Base-by-base conservation (phyloP, 2,329 filamentous ascomycete genomes). In the Amesomyces nigricolor region DNA sequence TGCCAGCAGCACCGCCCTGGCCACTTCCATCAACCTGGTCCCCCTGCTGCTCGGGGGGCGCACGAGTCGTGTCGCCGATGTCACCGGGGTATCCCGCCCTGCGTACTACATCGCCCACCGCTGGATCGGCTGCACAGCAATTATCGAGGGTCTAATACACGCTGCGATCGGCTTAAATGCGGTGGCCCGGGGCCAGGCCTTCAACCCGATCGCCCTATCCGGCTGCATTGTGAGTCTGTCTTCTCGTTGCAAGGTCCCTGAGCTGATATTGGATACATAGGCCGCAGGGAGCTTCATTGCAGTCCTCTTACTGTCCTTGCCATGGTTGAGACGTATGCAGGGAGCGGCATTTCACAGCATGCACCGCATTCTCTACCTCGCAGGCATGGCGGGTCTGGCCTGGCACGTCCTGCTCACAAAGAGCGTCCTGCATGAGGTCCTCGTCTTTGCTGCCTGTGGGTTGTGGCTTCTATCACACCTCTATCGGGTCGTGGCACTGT, bases 11-110 rank as follows among this genome's bases (percentile, higher is more conserved):
- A 22, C 53, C 22, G 53, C 47, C 22, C 32, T 51, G 40, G 53
- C 53, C 42, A 26, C 46, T 51, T 49, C 32, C 16, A 55, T 55
- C 40, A 55, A 55, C 53, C 53, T 55, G 7, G 19, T 55, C 26
- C 42, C 32, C 19, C 40, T 55, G 13, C 30, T 55, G 39, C 46
- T 55, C 39, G 47, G 47, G 37, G 53, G 53, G 16, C 40, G 53
- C 14, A 55, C 47, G 39, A 55, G 30, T 26, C 30, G 32, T 19
- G 19, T 55, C 46, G 46, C 46, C 47, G 47, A 55, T 17, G 37
- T 50, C 26, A 55, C 50, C 30, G 40, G 47, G 4, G 19, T 55
- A 3, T 55, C 53, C 47, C 32, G 47, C 35, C 45, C 47, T n/a
- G 7, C 16, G 11, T 55, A 55, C 39, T 55, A 55, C 39, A 11